Evolutionary conservation across 1,284 basidiomycete species (phyloP).

Genomic region (Leccinum olivaceoglutinosum): DNA sequence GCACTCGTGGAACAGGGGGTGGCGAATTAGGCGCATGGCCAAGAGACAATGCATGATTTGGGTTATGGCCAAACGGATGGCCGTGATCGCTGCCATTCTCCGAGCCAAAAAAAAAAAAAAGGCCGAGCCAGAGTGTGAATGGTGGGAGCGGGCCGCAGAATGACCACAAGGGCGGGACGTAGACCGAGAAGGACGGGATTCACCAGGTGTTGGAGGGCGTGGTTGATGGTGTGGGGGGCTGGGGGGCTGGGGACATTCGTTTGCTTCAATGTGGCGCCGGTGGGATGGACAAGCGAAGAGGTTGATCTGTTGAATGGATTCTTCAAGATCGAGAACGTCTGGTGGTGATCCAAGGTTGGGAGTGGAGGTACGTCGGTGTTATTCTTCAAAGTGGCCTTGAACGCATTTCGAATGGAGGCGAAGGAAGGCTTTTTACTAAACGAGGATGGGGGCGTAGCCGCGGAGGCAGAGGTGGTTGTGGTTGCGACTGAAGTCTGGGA

Average conservation of each 20-base stretch:
- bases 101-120: constrained; percentile 46
- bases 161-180: constrained; percentile 49
- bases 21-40: constrained; percentile 47
- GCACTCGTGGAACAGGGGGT: constrained; percentile 72
- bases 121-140: constrained; percentile 68
- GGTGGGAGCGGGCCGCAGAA: constrained; percentile 51
- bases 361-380: constrained; percentile 56
- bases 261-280: constrained; percentile 33
- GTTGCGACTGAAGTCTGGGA: constrained; percentile 65
- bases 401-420: constrained; percentile 83
- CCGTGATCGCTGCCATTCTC: constrained; percentile 67
- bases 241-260: constrained; percentile 36
- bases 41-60: constrained; percentile 21
- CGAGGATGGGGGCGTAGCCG: constrained; percentile 34
- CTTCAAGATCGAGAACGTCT: constrained; percentile 63
- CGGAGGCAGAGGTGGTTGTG: constrained; percentile 28
- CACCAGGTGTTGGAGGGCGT: constrained; percentile 60
- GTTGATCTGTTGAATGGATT: constrained; percentile 78
- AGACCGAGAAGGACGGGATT: constrained; percentile 38
- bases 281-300: constrained; percentile 53
- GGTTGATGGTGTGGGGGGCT: constrained; percentile 35
- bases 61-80: constrained; percentile 31
- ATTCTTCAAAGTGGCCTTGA: constrained; percentile 65
- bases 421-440: constrained; percentile 82
- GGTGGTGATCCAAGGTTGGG: constrained; percentile 55